Base-by-base conservation (phyloP, 2,329 filamentous ascomycete species). In the Sphaceloma murrayae region DNA sequence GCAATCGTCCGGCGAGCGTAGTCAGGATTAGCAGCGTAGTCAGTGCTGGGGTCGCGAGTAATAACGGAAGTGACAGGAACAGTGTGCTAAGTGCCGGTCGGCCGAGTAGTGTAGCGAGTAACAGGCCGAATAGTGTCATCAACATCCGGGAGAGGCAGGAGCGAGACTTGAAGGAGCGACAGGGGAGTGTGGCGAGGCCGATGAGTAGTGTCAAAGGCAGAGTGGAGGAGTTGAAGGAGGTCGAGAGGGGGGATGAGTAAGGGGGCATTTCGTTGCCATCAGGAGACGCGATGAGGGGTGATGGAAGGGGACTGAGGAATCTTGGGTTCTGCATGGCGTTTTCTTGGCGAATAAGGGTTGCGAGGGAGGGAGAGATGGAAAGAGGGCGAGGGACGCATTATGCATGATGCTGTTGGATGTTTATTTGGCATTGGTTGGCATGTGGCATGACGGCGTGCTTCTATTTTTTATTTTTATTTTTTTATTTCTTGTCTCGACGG, bases 241-340 rank as follows among this genome's bases (percentile, higher is more conserved):
- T 7, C 11, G 7, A 40, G 36, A 17, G 24, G 5, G 36, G 21
- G 11, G 36, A 40, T 38, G 0, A 70, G 80, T 19, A 87, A 68
- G 11, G 83, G 24, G 6, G 7, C 11, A 27, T 11, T 27, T 7
- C 24, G n/a, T n/a, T n/a, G n/a, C n/a, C n/a, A n/a, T n/a, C n/a
- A n/a, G n/a, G n/a, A n/a, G n/a, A n/a, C n/a, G n/a, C n/a, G n/a
- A n/a, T n/a, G n/a, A n/a, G n/a, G n/a, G n/a, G n/a, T n/a, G n/a
- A n/a, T n/a, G n/a, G n/a, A n/a, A n/a, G n/a, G n/a, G n/a, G n/a
- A n/a, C n/a, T n/a, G n/a, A n/a, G n/a, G n/a, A n/a, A n/a, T n/a
- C n/a, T n/a, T n/a, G n/a, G n/a, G n/a, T n/a, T n/a, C n/a, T n/a
- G n/a, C n/a, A n/a, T n/a, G n/a, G n/a, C n/a, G n/a, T n/a, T n/a